Percentiles rank a stretch among this genome's conserved stretches.
Evolutionary conservation across 2,329 filamentous ascomycete genomes (phyloP).

Genomic region (Fusarium pseudocircinatum): DNA sequence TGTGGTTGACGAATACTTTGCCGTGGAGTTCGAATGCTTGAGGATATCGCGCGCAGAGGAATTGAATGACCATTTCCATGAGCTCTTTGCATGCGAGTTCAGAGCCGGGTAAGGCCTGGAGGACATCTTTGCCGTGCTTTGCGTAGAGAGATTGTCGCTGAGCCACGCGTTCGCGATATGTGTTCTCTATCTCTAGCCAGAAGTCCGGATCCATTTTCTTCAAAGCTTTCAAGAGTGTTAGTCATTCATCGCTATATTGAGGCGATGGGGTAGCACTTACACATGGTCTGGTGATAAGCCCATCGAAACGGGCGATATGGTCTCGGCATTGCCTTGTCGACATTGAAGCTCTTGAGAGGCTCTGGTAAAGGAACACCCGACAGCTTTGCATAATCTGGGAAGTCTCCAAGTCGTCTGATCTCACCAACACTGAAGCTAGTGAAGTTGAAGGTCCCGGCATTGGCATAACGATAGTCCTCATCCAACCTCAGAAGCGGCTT

Average conservation of each 20-base stretch:
- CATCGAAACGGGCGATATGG: constrained; percentile 86
- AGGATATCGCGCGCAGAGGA: constrained; percentile 81
- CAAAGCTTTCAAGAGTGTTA: constrained; percentile 63
- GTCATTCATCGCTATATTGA: constrained; percentile 38
- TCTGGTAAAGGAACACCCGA: constrained; percentile 78
- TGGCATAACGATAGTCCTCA: constrained; percentile 48
- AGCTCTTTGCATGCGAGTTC: constrained; percentile 85
- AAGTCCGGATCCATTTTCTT: constrained; percentile 83
- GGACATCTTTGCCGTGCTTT: constrained; percentile 70
- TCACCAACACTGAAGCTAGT: constrained; percentile 78
- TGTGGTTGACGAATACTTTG: constrained; percentile 71
- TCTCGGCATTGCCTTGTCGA: constrained; percentile 72
- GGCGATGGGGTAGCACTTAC: constrained; percentile 55
- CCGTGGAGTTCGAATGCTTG: constrained; percentile 73
- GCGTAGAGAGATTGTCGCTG: constrained; percentile 74
- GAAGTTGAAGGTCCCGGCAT: constrained; percentile 61
- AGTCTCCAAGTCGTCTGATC: constrained; percentile 75
- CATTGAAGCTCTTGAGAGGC: constrained; percentile 72
- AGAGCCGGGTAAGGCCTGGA: constrained; percentile 76
- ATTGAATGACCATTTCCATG: constrained; percentile 87
- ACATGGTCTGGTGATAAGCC: constrained; percentile 92
- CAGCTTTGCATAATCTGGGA: constrained; percentile 80
- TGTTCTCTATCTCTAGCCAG: constrained; percentile 88
- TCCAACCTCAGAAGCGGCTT: constrained; percentile 46
- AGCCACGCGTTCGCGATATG: constrained; percentile 72